Percentiles rank a stretch among this genome's conserved stretches.
Conservation (phyloP, 495 filamentous ascomycete genomes). For the Hypoxylon lienhwacheense region DNA sequence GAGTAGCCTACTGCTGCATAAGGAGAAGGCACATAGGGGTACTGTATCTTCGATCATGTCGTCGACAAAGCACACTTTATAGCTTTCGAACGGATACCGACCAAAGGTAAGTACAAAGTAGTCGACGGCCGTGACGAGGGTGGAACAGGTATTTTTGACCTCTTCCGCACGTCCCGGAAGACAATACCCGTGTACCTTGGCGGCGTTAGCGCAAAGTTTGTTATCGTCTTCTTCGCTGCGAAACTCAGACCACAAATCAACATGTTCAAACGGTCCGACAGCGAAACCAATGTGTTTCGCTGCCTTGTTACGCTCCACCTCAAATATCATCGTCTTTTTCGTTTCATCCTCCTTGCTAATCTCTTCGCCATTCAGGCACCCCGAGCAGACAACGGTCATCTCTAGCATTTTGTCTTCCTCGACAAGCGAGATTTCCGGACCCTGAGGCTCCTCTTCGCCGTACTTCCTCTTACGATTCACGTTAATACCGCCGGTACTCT, state of each 20-base stretch:
- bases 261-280: conserved; percentile 89
- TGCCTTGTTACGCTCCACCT: conserved; percentile 66
- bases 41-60: conserved; percentile 73
- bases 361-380: conserved; percentile 80
- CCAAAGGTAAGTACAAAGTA: conserved; percentile 82
- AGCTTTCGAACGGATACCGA: conserved; percentile 81
- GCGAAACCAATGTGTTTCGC: conserved; percentile 89
- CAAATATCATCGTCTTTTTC: conserved; percentile 84
- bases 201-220: conserved; percentile 77
- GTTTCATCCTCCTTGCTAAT: conserved; percentile 69
- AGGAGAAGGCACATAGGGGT: conserved; percentile 76
- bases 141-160: conserved; percentile 73
- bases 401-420: conserved; percentile 86
- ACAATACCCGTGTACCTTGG: conserved; percentile 86
- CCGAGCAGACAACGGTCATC: conserved; percentile 85
- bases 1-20: conserved; percentile 85
- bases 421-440: conserved; percentile 47
- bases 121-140: conserved; percentile 68
- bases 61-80: conserved; percentile 92
- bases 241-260: conserved; percentile 81
- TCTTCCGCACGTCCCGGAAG: conserved; percentile 79
- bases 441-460: conserved; percentile 38
- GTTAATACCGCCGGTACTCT: conserved; percentile 5
- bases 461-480: conserved; percentile 41
- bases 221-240: conserved; percentile 89